A percentile compares a stretch with the other conserved stretches of the same genome.
Conservation (phyloP, 345 rosid genomes). For the Reutealis trisperma region DNA sequence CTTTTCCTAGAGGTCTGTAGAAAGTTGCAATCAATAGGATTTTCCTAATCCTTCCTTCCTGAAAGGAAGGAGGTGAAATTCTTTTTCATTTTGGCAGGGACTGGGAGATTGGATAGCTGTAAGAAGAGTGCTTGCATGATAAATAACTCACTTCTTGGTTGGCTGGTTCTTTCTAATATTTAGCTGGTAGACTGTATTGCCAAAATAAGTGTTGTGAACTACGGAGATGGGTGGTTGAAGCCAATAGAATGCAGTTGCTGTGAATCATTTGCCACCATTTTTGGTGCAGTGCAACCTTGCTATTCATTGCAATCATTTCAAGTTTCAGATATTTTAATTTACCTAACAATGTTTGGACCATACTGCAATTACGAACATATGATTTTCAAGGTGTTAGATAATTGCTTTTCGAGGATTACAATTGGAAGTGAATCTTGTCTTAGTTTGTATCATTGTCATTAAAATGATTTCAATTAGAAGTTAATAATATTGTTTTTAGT, state of each 20-base stretch:
- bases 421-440: neutral
- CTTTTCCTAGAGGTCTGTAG: too few relatives aligned
- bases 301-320: neutral
- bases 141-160: too few relatives aligned
- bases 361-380: neutral
- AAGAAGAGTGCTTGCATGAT: too few relatives aligned
- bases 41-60: too few relatives aligned
- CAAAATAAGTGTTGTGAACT: neutral
- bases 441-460: neutral
- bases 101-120: too few relatives aligned
- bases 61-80: too few relatives aligned
- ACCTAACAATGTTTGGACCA: neutral
- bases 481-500: neutral
- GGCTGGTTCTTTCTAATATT: too few relatives aligned
- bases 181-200: constrained; percentile 1
- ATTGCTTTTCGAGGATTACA: neutral
- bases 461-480: neutral
- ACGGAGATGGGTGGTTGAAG: neutral
- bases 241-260: neutral
- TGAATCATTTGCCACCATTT: neutral
- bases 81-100: too few relatives aligned
- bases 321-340: neutral
- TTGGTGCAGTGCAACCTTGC: neutral
- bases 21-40: too few relatives aligned
- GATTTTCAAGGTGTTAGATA: neutral